Conservation (phyloP, 306 rosid species). For the Datisca glomerata region DNA sequence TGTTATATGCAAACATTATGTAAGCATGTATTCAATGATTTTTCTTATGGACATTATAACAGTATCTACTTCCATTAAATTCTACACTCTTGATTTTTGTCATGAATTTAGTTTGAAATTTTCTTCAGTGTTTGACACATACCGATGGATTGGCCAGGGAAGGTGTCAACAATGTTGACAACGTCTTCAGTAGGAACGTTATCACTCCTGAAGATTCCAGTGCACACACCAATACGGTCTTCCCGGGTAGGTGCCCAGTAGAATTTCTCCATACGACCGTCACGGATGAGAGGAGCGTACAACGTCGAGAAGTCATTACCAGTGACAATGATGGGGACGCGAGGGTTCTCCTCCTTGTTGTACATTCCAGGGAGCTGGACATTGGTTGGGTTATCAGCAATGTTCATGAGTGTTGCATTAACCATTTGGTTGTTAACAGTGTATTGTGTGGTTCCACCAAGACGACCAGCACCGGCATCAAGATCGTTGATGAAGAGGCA, state of each 20-base stretch:
- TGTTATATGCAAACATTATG: too few species aligned
- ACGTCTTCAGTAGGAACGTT: slow-evolving; percentile 26
- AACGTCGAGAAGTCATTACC: slow-evolving; percentile 95
- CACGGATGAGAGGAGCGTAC: slow-evolving; percentile 97
- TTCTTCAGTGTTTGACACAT: slow-evolving; percentile 1
- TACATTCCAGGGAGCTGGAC: slow-evolving; percentile 99
- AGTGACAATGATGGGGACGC: slow-evolving; percentile 93
- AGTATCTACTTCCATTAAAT: too few species aligned
- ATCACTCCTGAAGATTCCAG: slow-evolving; percentile 70
- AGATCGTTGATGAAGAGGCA: slow-evolving; percentile 89
- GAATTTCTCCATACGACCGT: slow-evolving; percentile 99
- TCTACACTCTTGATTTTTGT: too few species aligned
- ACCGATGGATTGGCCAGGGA: slow-evolving; percentile 99
- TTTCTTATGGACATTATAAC: too few species aligned
- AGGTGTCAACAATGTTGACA: slow-evolving; percentile 75
- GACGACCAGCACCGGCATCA: slow-evolving; percentile 93
- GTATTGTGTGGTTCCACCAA: slow-evolving; percentile 97
- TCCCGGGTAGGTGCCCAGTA: slow-evolving; percentile 98
- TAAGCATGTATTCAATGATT: too few species aligned
- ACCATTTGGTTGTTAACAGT: slow-evolving; percentile 99
- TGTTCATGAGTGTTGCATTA: slow-evolving; percentile 97
- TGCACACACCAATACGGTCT: slow-evolving; percentile 80
- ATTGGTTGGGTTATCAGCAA: slow-evolving; percentile 87
- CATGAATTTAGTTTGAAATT: too few species aligned
- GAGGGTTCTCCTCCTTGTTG: slow-evolving; percentile 95